Evolutionary conservation across 2,329 filamentous ascomycete genomes (phyloP).

Genomic region (Fusarium hainanense): DNA sequence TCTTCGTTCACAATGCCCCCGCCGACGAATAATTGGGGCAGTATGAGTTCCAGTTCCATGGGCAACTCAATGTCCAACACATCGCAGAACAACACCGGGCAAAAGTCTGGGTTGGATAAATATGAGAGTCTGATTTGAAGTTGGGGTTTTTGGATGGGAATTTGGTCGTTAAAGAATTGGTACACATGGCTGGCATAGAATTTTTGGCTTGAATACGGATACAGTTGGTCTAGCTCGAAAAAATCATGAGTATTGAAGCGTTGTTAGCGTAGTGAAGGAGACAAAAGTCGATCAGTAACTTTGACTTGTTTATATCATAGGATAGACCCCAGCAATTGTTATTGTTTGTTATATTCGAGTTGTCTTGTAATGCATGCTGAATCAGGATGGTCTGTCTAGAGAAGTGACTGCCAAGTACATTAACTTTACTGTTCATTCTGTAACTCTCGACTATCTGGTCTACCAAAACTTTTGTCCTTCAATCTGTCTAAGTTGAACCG

Average conservation of each 20-base stretch:
- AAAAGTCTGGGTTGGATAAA: slow-evolving; percentile 70
- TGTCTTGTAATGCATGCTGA: background rate
- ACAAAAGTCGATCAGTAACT: background rate
- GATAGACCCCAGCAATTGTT: background rate
- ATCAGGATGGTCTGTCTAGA: background rate
- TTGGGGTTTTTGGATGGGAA: background rate
- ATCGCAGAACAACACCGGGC: slow-evolving; percentile 43
- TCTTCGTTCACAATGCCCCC: slow-evolving; percentile 62
- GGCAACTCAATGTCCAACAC: slow-evolving; percentile 7
- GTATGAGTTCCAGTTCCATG: slow-evolving; percentile 17
- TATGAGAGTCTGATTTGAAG: slow-evolving; percentile 73
- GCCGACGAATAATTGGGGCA: slow-evolving; percentile 49
- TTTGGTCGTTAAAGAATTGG: slow-evolving; percentile 5
- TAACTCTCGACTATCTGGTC: background rate
- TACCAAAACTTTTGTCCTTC: background rate
- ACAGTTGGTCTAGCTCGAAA: background rate
- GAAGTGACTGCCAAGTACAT: background rate
- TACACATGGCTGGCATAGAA: slow-evolving; percentile 8
- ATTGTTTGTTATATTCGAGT: background rate
- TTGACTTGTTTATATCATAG: background rate
- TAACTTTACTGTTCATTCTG: background rate
- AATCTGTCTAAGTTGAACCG: background rate
- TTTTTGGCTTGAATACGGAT: slow-evolving; percentile 9
- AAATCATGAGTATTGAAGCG: background rate
- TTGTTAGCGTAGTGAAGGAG: background rate